Evolutionary conservation across 179 eudicot genomes (phyloP), one percentile per base, ranked within the genome.

Genomic region (Pouteria campechiana): DNA sequence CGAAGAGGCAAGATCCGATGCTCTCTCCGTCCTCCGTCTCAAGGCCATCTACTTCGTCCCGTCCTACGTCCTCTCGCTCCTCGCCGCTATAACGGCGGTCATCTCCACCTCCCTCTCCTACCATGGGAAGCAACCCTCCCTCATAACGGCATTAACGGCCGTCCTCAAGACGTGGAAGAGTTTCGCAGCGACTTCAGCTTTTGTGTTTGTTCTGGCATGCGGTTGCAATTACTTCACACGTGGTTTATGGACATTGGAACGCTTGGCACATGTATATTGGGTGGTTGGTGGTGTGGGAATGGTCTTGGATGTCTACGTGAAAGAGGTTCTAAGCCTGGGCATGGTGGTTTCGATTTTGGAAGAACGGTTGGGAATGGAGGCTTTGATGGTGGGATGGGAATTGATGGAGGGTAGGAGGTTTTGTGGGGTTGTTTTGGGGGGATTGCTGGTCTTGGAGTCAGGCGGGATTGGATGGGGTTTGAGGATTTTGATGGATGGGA

Each of bases 361-460:
- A 13, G 71, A 61, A 15, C 38, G 50, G 50, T 41, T 13, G 30
- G 75, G 75, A 13, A 0, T 48, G 13, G 68, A 29, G 0, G 64
- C 71, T 0, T 7, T 69, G 0, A 4, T 57, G 54, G 51, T n/a
- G 17, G 75, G 64, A 51, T 65, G 23, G 46, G 57, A 58, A 0
- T 17, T 64, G 58, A 64, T 69, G 67, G 47, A 27, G 21, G 71
- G 64, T 16, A 55, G 68, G 46, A 38, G 54, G 71, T 34, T 56
- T 11, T 32, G 34, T 10, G 75, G 75, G 48, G 60, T 63, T 70
- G 57, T 48, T 15, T 38, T 69, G 29, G 28, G 60, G 43, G 75
- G 60, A 6, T 14, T 48, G 54, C 29, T 65, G 6, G 1, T 60
- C 32, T 8, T 49, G 43, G 33, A 9, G 6, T 41, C 63, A 47